Percentiles rank a stretch among this genome's conserved stretches.
Conservation (phyloP, 2,329 filamentous ascomycete genomes). For the Neoascochyta sp. region DNA sequence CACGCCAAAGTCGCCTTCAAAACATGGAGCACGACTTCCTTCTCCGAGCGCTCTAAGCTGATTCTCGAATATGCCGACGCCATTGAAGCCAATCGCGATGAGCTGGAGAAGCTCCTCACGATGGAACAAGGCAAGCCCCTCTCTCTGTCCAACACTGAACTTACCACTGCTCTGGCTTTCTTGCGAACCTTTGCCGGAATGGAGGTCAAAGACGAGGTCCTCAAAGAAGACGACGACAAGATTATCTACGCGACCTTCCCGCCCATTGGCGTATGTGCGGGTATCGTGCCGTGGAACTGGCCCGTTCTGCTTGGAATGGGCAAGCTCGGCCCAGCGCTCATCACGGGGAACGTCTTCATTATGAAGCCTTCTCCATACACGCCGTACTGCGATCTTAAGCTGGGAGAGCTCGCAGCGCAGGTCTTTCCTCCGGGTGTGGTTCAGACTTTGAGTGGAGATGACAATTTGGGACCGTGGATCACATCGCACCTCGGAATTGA, state of each 20-base stretch:
- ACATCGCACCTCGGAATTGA: constrained; percentile 57
- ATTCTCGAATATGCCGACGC: constrained; percentile 18
- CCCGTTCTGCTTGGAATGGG: constrained; percentile 32
- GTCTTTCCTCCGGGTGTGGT: constrained; percentile 61
- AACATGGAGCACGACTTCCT: constrained; percentile 37
- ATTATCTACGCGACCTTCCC: constrained; percentile 42
- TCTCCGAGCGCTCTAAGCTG: constrained; percentile 15
- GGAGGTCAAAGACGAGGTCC: constrained; percentile 36
- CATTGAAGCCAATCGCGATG: constrained; percentile 16
- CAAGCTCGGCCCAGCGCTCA: constrained; percentile 57
- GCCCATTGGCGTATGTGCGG: constrained; percentile 45
- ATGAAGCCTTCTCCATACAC: constrained; percentile 57
- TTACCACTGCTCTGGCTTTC: constrained; percentile 14
- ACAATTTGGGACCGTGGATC: constrained; percentile 57
- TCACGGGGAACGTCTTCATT: constrained; percentile 56
- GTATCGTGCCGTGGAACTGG: constrained; percentile 45
- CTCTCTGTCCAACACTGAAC: constrained; percentile 15
- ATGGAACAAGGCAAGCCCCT: constrained; percentile 27
- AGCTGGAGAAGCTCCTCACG: constrained; percentile 20
- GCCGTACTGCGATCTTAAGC: constrained; percentile 56
- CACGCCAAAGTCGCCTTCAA: constrained; percentile 45
- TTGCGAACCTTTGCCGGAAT: constrained; percentile 32
- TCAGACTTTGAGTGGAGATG: constrained; percentile 57
- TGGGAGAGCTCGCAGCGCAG: constrained; percentile 54
- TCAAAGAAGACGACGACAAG: constrained; percentile 43